A percentile compares a stretch with the other conserved stretches of the same genome.
Conservation (phyloP, 805 yeast species). For the Candida caryicola region DNA sequence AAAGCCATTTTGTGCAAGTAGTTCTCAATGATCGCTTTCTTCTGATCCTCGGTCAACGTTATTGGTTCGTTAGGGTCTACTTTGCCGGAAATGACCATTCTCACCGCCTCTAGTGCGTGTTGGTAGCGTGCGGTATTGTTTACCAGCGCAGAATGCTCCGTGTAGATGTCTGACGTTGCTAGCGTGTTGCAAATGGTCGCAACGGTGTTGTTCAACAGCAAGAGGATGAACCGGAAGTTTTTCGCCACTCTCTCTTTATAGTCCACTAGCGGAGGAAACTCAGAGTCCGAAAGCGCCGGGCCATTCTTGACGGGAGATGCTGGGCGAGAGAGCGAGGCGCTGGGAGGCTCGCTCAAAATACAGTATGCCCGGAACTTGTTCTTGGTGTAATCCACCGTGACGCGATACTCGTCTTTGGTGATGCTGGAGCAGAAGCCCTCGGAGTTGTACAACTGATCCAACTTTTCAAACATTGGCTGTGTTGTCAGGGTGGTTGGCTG, state of each 20-base stretch:
- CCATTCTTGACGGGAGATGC: constrained; percentile 17
- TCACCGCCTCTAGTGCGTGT: constrained; percentile 33
- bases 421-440: constrained; percentile 41
- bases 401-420: constrained; percentile 58
- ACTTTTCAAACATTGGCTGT: constrained; percentile 23
- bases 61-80: constrained; percentile 1
- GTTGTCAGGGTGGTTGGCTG: not conserved
- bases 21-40: constrained; percentile 39
- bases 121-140: constrained; percentile 33
- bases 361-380: constrained; percentile 64
- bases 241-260: constrained; percentile 20
- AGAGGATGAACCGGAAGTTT: constrained; percentile 19
- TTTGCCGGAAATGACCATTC: constrained; percentile 8
- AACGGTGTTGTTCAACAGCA: constrained; percentile 18
- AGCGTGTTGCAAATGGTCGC: constrained; percentile 26
- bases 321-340: constrained; percentile 17
- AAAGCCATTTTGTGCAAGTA: constrained; percentile 55
- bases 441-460: constrained; percentile 57
- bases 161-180: constrained; percentile 50
- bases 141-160: constrained; percentile 49
- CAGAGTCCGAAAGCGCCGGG: constrained; percentile 1
- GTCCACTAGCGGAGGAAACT: constrained; percentile 22
- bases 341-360: constrained; percentile 51
- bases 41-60: constrained; percentile 31
- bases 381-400: constrained; percentile 62